Evolutionary conservation across 345 rosid genomes (phyloP), one percentile per base, ranked within the genome.

Genomic region (Lumnitzera littorea): DNA sequence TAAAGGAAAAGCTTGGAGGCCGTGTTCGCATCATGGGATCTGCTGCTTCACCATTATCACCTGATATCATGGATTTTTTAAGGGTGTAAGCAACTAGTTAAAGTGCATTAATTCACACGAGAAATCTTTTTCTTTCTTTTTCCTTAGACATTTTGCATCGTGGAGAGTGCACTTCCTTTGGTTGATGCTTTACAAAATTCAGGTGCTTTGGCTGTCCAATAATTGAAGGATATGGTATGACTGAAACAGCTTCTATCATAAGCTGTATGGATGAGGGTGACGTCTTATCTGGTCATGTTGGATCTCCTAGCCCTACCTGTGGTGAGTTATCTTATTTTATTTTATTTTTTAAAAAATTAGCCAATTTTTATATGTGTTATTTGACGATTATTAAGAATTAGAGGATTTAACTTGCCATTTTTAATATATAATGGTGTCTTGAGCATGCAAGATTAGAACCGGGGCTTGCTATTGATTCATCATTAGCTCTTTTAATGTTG

Each of bases 201-300:
- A 91, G 98, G 75, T 91, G 98, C 79, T 91, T 91, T 82, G 96
- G 95, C 46, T 86, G 98, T 72, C 65, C 72, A 63, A 82, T 91
- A 61, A 56, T 76, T 63, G 96, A 91, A 76, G 98, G 92, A 49
- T 91, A 89, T 67, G 96, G 96, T 71, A 82, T 91, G 98, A 91
- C 96, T 15, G 96, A 91, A 80, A 87, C 96, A 49, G 82, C 95
- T 56, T 78, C 87, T 70, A 36, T 89, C 62, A 82, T 85, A 72
- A 82, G 82, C 71, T 27, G 74, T 63, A 75, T 74, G 75, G 89
- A 89, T 60, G 77, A 69, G 62, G 88, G 89, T 17, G 96, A 91
- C 72, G 74, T 53, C 57, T 75, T 70, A 74, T 71, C 82, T 73
- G 98, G 96, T 61, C 98, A 91, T 71, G 92, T 91, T 55, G 98